phyloP scores from a whole-genome alignment of 1,284 basidiomycete genomes.

The Rhodotorula sp. region DNA sequence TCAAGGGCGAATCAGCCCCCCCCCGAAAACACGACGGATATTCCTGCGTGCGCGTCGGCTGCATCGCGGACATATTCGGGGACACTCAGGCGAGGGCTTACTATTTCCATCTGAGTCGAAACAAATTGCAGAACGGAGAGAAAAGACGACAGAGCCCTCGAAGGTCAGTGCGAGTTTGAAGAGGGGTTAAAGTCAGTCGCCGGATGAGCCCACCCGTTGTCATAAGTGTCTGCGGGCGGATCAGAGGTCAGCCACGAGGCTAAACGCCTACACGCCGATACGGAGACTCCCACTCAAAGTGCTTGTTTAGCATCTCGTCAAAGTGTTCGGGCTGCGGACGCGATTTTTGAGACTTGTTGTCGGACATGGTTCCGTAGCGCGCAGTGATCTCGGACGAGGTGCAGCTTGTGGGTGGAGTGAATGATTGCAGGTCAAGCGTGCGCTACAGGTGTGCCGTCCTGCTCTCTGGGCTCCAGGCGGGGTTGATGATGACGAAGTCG shows the following conservation, averaged over 20 bases:
- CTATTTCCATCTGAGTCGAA: not conserved
- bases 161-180: not conserved
- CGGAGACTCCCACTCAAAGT: slow-evolving; percentile 18
- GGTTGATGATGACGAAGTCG: not conserved
- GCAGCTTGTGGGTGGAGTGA: not conserved
- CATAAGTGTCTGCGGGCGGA: slow-evolving; percentile 25
- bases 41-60: too few species aligned
- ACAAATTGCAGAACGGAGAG: not conserved
- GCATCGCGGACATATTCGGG: too few species aligned
- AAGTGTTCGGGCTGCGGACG: slow-evolving; percentile 22
- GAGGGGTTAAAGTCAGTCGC: not conserved
- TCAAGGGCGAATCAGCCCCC: not conserved
- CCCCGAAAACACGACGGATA: too few species aligned
- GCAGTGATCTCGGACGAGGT: not conserved
- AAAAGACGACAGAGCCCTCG: too few species aligned
- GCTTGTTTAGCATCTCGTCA: slow-evolving; percentile 28
- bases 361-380: not conserved
- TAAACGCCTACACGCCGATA: not conserved
- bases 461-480: not conserved
- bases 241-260: too few species aligned
- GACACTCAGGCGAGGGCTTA: not conserved
- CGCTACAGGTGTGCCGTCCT: not conserved
- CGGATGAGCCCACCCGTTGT: slow-evolving; percentile 15
- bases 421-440: not conserved
- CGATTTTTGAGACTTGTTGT: not conserved